Conservation (phyloP, 139 green algal species). For the Microglena sp. region DNA sequence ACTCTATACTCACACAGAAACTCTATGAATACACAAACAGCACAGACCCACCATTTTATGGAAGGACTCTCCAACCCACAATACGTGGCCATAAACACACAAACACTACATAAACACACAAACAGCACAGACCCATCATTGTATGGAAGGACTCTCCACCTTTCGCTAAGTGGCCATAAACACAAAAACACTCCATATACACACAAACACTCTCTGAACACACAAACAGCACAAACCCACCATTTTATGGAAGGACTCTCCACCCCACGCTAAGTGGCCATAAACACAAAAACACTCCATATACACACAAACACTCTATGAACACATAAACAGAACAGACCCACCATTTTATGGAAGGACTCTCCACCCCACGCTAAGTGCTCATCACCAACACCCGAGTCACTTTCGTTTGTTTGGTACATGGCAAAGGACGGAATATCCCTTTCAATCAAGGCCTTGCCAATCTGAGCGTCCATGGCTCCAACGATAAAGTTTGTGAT, state of each 20-base stretch:
- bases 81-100: conserved; percentile 11
- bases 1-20: too few relatives aligned
- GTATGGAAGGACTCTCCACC: conserved; percentile 36
- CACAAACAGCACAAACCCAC: conserved; percentile 5
- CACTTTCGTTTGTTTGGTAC: conserved; percentile 11
- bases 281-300: too few relatives aligned
- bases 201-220: too few relatives aligned
- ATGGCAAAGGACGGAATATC: conserved; percentile 51
- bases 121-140: conserved; percentile 16
- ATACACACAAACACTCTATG: too few relatives aligned
- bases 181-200: too few relatives aligned
- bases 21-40: too few relatives aligned
- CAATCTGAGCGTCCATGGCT: conserved; percentile 53
- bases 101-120: too few relatives aligned
- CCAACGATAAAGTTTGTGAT: conserved; percentile 35
- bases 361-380: conserved; percentile 33
- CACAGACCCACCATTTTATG: conserved; percentile 32
- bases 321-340: too few relatives aligned
- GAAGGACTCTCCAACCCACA: conserved; percentile 32
- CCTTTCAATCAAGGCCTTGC: conserved; percentile 28
- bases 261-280: conserved; percentile 37
- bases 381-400: conserved; percentile 21
- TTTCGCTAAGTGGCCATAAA: too few relatives aligned
- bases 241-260: conserved; percentile 40
- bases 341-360: conserved; percentile 40